Evolutionary conservation across 306 rosid genomes (phyloP).

Genomic region (Malus domestica): DNA sequence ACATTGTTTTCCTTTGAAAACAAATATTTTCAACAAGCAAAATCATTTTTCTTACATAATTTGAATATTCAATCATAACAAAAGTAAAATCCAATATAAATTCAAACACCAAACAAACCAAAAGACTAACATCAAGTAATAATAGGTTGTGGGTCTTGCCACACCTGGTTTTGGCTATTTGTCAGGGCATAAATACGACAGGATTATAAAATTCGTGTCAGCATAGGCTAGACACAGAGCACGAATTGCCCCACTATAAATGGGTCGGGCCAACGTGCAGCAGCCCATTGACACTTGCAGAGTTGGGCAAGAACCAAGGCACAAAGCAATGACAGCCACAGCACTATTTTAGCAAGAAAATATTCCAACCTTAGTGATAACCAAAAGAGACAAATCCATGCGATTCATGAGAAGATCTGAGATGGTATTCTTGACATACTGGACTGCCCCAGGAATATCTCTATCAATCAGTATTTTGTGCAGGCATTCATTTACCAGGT

Average conservation of each 20-base stretch:
- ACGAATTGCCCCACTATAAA: background rate
- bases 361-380: slow-evolving; percentile 76
- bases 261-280: background rate
- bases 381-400: slow-evolving; percentile 92
- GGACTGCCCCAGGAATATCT: slow-evolving; percentile 90
- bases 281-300: background rate
- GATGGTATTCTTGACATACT: slow-evolving; percentile 82
- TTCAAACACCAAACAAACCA: background rate
- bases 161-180: background rate
- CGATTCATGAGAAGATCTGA: slow-evolving; percentile 98
- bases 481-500: slow-evolving; percentile 88
- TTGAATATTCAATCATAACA: background rate
- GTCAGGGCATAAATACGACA: background rate
- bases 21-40: background rate
- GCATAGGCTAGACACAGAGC: background rate
- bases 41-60: background rate
- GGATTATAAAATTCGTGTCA: background rate
- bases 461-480: slow-evolving; percentile 79
- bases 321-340: background rate
- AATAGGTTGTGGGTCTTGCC: background rate
- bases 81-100: background rate
- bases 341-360: background rate
- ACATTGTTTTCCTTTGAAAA: background rate
- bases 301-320: background rate
- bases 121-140: background rate